Evolutionary conservation across 306 rosid species (phyloP), one percentile per base, ranked within the genome.

Genomic region (Lithocarpus polystachyus): DNA sequence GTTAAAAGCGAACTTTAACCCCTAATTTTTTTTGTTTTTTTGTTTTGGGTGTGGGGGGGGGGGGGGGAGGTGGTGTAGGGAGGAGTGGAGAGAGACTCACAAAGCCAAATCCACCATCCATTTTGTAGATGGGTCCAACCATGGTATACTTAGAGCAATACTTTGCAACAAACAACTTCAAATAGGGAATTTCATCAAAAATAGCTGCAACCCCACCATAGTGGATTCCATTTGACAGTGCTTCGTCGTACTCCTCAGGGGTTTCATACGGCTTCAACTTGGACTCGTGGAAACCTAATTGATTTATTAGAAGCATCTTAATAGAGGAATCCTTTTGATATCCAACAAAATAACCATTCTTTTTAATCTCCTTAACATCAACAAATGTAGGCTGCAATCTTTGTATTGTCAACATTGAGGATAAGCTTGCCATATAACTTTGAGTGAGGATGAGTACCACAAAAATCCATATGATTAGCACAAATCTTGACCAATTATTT

Each of bases 361-460:
- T 70, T 52, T 53, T 18, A 31, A 87, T 77, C 78, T 84, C 79
- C 3, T 31, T 71, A n/a, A 77, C 72, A 61, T 78, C 85, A 1
- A 75, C 33, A 40, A 79, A 69, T 53, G 75, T 78, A 0, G 90
- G 90, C 37, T 77, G 83, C 26, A 80, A 43, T 19, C 71, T 60
- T 45, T 82, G 83, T 5, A 82, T 70, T 1, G 88, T 79, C 10
- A 84, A 75, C 26, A 84, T 64, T 19, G 90, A 87, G 10, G 90
- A 71, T 64, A 87, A 82, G 45, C 83, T 84, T n/a, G 88, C 88
- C 0, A 88, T 80, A 75, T 87, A 84, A 84, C 88, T 84, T 55
- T 87, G 83, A 8, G 85, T 82, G 6, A 87, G n/a, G 40, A 87
- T 83, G 61, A 87, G 72, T 6, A 78, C 86, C 76, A 84, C 77